A percentile compares a stretch with the other conserved stretches of the same genome.
phyloP scores from a whole-genome alignment of 108 stramenopile species.

The Fragilaria crotonensis region DNA sequence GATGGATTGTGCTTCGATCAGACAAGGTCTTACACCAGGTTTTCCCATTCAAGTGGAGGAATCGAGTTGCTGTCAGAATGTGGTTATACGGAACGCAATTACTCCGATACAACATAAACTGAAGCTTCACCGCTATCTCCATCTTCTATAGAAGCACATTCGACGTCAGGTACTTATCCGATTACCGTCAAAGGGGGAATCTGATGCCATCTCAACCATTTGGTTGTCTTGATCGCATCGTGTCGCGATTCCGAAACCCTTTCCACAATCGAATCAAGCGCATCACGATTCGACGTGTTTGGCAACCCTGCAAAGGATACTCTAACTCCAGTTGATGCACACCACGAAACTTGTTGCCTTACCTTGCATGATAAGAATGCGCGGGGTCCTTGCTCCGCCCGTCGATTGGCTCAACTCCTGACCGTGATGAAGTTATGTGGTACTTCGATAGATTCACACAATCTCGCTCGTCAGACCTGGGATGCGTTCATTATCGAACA shows the following conservation, averaged over 20 bases:
- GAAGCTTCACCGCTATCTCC: no score
- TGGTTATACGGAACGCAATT: constrained; percentile 74
- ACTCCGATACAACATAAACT: background rate
- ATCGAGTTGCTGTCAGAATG: constrained; percentile 53
- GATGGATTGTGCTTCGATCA: constrained; percentile 64
- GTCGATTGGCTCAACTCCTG: constrained; percentile 57
- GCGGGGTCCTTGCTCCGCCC: constrained; percentile 79
- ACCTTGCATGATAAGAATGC: constrained; percentile 42
- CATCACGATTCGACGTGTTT: constrained; percentile 60
- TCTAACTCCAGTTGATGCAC: constrained; percentile 4
- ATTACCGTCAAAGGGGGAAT: background rate
- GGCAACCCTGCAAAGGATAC: constrained; percentile 34
- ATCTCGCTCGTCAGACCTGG: constrained; percentile 63
- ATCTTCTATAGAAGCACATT: background rate
- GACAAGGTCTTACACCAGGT: constrained; percentile 65
- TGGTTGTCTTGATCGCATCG: constrained; percentile 79
- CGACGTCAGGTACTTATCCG: constrained; percentile 8
- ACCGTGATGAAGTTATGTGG: constrained; percentile 75
- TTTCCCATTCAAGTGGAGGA: constrained; percentile 38
- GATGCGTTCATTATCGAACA: constrained; percentile 49
- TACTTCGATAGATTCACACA: constrained; percentile 90
- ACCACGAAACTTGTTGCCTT: constrained; percentile 29
- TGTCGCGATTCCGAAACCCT: constrained; percentile 75
- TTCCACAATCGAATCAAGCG: constrained; percentile 62
- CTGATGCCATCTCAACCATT: constrained; percentile 20